Base-by-base conservation (phyloP, 768 basidiomycete genomes). In the Suillus weaverae region DNA sequence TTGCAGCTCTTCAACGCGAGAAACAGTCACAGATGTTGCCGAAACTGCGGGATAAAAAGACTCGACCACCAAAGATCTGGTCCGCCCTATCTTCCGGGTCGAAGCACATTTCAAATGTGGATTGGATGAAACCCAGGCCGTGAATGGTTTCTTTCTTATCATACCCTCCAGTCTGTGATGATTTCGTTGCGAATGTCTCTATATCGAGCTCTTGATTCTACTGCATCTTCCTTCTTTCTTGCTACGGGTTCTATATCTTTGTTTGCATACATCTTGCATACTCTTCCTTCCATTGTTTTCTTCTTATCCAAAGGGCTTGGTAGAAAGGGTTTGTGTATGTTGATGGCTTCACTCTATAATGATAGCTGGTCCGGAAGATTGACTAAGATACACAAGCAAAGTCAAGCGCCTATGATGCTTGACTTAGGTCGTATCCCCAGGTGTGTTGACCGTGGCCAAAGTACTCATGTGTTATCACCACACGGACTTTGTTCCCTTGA, bases 1-100 rank as follows among this genome's bases (percentile, higher is more conserved):
- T 33, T 18, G 2, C 44, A 64, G 63, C 63, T 62, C 41, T 46
- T 16, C 30, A n/a, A 26, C 63, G 63, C 30, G 13, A 10, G 16
- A 6, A 33, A 20, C 5, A 36, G 3, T 20, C 60, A 18, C 4
- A 60, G 6, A 43, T 62, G 30, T 4, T 39, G 10, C 61, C 39
- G 1, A 5, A 32, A 18, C 48, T 64, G 4, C 1, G 30, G 32
- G 51, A 53, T 33, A 30, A 10, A 1, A 1, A 53, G 32, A 53
- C 51, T 10, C 26, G 2, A 18, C 1, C 9, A 10, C 8, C 1
- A 32, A 8, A 53, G 1, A 53, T 53, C 30, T 53, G 26, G 50
- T 32, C 8, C 26, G 14, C 26, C 14, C 14, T 1, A n/a, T 5
- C 9, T 50, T 0, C 26, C 30, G 14, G 26, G 33, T 2, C 48